Percentiles rank a stretch among this genome's conserved stretches.
Evolutionary conservation across 768 basidiomycete genomes (phyloP).

Genomic region (Leccinum arenicola): DNA sequence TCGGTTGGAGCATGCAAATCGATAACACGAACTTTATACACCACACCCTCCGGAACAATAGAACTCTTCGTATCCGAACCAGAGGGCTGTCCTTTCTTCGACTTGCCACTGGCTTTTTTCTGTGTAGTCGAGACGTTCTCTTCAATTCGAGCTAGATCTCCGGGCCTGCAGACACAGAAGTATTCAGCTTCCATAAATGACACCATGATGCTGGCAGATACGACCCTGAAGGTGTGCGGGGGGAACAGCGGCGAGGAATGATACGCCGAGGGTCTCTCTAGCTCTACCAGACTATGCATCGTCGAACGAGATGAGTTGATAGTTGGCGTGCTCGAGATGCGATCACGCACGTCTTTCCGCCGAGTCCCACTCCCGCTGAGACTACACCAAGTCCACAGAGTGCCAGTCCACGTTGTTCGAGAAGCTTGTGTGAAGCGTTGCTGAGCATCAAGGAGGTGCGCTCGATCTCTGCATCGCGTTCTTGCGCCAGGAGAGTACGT

Average conservation of each 20-base stretch:
- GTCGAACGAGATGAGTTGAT: conserved; percentile 23
- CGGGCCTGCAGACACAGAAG: conserved; percentile 50
- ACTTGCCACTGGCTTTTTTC: conserved; percentile 43
- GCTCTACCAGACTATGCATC: conserved; percentile 72
- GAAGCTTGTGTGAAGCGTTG: conserved; percentile 76
- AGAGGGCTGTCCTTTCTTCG: conserved; percentile 38
- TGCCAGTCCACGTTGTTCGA: conserved; percentile 88
- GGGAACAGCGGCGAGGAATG: conserved; percentile 71
- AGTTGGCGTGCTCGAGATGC: background rate
- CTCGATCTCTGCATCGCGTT: conserved; percentile 83
- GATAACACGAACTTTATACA: conserved; percentile 63
- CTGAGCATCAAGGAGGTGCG: conserved; percentile 75
- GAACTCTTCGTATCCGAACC: conserved; percentile 37
- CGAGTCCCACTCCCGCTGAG: conserved; percentile 78
- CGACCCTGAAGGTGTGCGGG: conserved; percentile 80
- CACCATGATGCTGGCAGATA: background rate
- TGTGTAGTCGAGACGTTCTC: conserved; percentile 51
- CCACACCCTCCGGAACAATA: conserved; percentile 67
- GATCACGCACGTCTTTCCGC: conserved; percentile 78
- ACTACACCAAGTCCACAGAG: conserved; percentile 70
- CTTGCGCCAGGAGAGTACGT: conserved; percentile 58
- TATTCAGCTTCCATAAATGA: conserved; percentile 9
- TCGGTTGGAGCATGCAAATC: background rate
- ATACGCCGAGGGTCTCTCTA: conserved; percentile 80
- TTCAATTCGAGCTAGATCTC: conserved; percentile 87